Evolutionary conservation across 768 basidiomycete genomes (phyloP).

Genomic region (Dioszegia hungarica): DNA sequence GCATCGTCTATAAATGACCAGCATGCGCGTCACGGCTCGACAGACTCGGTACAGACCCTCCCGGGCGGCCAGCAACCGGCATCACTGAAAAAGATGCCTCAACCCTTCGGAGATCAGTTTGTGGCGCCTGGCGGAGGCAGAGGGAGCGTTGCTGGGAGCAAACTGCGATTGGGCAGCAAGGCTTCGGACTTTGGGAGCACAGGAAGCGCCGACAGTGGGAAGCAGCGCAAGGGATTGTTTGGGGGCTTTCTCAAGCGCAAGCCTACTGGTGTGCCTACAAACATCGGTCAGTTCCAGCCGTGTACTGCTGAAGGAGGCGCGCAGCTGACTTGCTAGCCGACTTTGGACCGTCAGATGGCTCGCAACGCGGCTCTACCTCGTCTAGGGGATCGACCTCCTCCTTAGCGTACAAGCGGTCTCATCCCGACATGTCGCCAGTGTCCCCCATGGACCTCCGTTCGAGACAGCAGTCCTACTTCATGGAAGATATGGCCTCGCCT

Average conservation of each 20-base stretch:
- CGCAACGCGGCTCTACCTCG: not conserved
- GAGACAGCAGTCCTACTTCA: not conserved
- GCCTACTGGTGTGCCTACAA: conserved; percentile 21
- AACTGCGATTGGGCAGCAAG: conserved; percentile 29
- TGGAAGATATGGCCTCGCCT: conserved; percentile 10
- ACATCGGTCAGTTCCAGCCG: conserved; percentile 12
- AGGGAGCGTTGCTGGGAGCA: conserved; percentile 4
- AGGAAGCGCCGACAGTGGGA: conserved; percentile 19
- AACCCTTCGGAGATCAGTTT: not conserved
- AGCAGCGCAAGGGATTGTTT: conserved; percentile 45
- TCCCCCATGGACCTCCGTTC: not conserved
- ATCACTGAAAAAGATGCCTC: not conserved
- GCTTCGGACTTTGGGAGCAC: conserved; percentile 7
- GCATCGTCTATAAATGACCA: not conserved
- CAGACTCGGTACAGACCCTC: conserved; percentile 30
- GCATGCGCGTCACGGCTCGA: conserved; percentile 18
- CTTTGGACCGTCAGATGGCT: conserved; percentile 12
- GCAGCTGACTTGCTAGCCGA: conserved; percentile 1
- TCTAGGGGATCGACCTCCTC: conserved; percentile 23
- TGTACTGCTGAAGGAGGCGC: not conserved
- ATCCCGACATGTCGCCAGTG: not conserved
- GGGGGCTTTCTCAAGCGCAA: conserved; percentile 32
- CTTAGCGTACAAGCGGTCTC: conserved; percentile 10
- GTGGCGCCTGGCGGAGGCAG: not conserved
- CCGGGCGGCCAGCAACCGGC: conserved; percentile 11